A percentile compares a stretch with the other conserved stretches of the same genome.
These are phyloP conservation scores for Solanum neorickii DNA, from an alignment of 257 asterid species.

Conservation along the genomic window DNA sequence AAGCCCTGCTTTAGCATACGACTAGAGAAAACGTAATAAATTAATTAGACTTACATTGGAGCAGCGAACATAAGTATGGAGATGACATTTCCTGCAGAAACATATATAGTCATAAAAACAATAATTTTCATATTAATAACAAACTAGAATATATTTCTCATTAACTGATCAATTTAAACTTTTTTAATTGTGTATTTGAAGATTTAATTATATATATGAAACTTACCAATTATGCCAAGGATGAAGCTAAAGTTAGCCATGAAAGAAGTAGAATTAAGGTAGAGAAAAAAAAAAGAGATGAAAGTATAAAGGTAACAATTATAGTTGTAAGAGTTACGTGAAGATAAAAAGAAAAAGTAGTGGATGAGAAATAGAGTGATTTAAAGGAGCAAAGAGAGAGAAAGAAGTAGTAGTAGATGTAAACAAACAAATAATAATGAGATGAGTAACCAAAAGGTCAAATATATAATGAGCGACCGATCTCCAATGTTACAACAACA, in stretches of 20 bases:
- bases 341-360: background rate
- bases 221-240: slow-evolving; percentile 21
- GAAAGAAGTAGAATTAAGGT: background rate
- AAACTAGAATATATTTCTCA: background rate
- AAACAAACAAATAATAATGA: background rate
- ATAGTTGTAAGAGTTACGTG: background rate
- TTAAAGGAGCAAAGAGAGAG: background rate
- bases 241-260: slow-evolving; percentile 20
- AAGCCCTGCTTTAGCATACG: background rate
- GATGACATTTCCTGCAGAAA: slow-evolving; percentile 36
- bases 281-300: background rate
- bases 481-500: background rate
- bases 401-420: background rate
- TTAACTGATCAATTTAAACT: background rate
- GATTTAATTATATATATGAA: background rate
- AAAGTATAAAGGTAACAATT: background rate
- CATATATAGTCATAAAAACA: background rate
- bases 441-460: background rate
- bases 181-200: background rate
- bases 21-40: background rate
- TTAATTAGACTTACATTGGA: slow-evolving; percentile 30
- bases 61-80: slow-evolving; percentile 41
- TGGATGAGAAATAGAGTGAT: background rate
- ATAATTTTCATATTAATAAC: background rate
- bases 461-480: background rate